These are phyloP conservation scores for Termitomyces sp. DNA, from an alignment of 768 basidiomycete species.

Conservation along the genomic window DNA sequence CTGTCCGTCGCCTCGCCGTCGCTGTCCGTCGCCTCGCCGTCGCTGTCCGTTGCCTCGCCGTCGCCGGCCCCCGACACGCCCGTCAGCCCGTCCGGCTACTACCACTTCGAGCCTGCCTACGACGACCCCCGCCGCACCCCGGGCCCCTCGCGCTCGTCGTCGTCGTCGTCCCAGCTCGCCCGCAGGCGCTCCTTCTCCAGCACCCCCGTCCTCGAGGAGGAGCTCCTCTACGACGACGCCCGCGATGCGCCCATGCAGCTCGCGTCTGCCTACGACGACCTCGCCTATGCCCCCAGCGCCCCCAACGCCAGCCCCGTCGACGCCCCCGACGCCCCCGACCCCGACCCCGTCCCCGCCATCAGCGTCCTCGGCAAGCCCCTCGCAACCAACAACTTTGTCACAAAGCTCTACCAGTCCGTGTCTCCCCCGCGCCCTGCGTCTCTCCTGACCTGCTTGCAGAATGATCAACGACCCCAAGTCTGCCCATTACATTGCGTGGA, in stretches of 20 bases:
- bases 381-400: constrained; percentile 78
- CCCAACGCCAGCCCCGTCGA: constrained; percentile 35
- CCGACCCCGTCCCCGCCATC: constrained; percentile 26
- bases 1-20: constrained; percentile 62
- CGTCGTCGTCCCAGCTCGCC: constrained; percentile 54
- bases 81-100: constrained; percentile 50
- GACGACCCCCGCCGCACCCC: constrained; percentile 27
- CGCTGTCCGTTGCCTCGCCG: constrained; percentile 64
- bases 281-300: constrained; percentile 22
- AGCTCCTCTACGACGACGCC: constrained; percentile 31
- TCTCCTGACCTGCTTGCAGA: constrained; percentile 32
- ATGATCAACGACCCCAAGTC: constrained; percentile 87
- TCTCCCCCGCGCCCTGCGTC: neutral
- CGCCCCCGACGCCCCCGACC: constrained; percentile 42
- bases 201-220: constrained; percentile 38
- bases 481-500: constrained; percentile 78
- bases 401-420: constrained; percentile 75
- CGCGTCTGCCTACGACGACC: constrained; percentile 47
- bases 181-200: constrained; percentile 65
- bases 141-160: constrained; percentile 33
- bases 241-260: constrained; percentile 32
- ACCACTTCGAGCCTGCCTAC: constrained; percentile 44
- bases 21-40: constrained; percentile 61
- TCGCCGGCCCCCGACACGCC: constrained; percentile 63
- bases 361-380: constrained; percentile 60